phyloP scores from a whole-genome alignment of 768 basidiomycete species.

The Hygrophoropsis aurantiaca region DNA sequence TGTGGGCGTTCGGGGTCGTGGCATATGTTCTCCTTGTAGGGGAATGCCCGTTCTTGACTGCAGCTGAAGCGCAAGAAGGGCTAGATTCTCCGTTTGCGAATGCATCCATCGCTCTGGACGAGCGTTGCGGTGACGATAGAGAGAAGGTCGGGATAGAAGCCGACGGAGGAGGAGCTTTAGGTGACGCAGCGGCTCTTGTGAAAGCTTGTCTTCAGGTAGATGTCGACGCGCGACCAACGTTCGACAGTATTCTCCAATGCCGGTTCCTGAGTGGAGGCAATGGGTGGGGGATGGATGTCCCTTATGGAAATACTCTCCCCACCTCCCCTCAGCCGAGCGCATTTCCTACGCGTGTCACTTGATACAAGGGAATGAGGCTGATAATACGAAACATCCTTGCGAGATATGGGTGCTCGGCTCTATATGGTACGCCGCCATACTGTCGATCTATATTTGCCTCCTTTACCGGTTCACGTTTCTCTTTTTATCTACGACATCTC shows the following conservation, averaged over 20 bases:
- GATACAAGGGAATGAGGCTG: slow-evolving; percentile 16
- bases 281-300: slow-evolving; percentile 61
- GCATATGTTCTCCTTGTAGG: slow-evolving; percentile 92
- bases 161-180: slow-evolving; percentile 83
- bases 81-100: slow-evolving; percentile 73
- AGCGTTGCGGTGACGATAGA: slow-evolving; percentile 75
- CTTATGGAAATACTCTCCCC: slow-evolving; percentile 26
- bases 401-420: slow-evolving; percentile 2
- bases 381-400: slow-evolving; percentile 5
- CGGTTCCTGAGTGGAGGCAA: slow-evolving; percentile 76
- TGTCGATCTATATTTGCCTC: slow-evolving; percentile 9
- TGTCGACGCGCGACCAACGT: slow-evolving; percentile 75
- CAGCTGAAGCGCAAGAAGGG: slow-evolving; percentile 88
- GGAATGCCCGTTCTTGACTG: slow-evolving; percentile 89
- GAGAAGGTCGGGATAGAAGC: slow-evolving; percentile 71
- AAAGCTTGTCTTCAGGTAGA: slow-evolving; percentile 83
- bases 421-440: slow-evolving; percentile 12
- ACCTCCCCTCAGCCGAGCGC: slow-evolving; percentile 28
- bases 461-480: slow-evolving; percentile 5
- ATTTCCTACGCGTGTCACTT: slow-evolving; percentile 28
- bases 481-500: slow-evolving; percentile 11
- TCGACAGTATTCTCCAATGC: slow-evolving; percentile 77
- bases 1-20: slow-evolving; percentile 98
- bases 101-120: slow-evolving; percentile 74
- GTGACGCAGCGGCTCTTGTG: slow-evolving; percentile 84